Evolutionary conservation across 768 basidiomycete species (phyloP).

Genomic region (Gymnopilus junonius): DNA sequence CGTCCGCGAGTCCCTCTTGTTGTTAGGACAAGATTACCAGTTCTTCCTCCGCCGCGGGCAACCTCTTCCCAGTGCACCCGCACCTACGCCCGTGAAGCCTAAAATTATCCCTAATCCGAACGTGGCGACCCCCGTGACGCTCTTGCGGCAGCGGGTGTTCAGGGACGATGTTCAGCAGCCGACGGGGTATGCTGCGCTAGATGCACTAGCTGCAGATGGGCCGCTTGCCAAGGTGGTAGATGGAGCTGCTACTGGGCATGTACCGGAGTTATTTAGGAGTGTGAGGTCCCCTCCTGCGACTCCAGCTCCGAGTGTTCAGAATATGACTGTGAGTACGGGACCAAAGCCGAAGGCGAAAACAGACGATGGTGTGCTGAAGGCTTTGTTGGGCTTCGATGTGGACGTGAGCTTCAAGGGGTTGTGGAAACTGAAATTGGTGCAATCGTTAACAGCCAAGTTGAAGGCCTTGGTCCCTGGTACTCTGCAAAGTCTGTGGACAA

Average conservation of each 20-base stretch:
- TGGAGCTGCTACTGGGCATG: conserved; percentile 46
- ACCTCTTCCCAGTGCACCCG: conserved; percentile 29
- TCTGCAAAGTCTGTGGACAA: conserved; percentile 4
- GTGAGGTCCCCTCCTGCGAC: too few species aligned
- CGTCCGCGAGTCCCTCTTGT: conserved; percentile 58
- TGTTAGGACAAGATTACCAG: conserved; percentile 74
- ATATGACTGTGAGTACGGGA: too few species aligned
- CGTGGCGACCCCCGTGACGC: conserved; percentile 42
- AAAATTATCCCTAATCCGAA: conserved; percentile 20
- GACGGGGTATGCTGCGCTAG: conserved; percentile 54
- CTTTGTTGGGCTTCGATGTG: not conserved
- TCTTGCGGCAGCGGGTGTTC: conserved; percentile 49
- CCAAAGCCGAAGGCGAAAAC: too few species aligned
- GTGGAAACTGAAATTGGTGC: not conserved
- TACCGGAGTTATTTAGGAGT: conserved; percentile 38
- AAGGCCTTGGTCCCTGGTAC: too few species aligned
- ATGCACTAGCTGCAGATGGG: conserved; percentile 63
- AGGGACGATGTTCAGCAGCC: conserved; percentile 46
- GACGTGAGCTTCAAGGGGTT: not conserved
- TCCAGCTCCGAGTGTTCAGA: too few species aligned
- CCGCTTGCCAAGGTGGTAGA: conserved; percentile 56
- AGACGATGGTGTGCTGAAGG: not conserved
- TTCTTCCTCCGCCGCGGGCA: conserved; percentile 63
- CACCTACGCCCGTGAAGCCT: conserved; percentile 18
- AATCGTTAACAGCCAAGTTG: too few species aligned